Percentiles rank a stretch among this genome's conserved stretches.
phyloP scores from a whole-genome alignment of 345 rosid species.

The Ailanthus altissimus region DNA sequence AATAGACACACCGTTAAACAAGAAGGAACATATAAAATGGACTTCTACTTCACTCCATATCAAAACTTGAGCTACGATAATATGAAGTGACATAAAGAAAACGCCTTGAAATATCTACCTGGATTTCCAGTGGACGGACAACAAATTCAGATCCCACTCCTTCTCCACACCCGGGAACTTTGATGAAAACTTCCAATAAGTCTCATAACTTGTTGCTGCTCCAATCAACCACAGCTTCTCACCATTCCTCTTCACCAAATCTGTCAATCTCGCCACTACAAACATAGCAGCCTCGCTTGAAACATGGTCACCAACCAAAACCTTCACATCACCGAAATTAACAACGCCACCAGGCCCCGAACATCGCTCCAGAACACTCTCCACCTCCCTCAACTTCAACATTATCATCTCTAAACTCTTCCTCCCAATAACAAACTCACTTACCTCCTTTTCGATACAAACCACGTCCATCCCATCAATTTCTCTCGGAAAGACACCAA shows the following conservation, averaged over 20 bases:
- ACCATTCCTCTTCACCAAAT: background rate
- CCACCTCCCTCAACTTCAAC: conserved; percentile 7
- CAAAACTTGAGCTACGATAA: background rate
- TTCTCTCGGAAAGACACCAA: conserved; percentile 6
- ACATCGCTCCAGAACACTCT: background rate
- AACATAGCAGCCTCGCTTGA: conserved; percentile 3
- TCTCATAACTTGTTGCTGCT: background rate
- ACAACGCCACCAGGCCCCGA: conserved; percentile 6
- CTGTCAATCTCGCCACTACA: background rate
- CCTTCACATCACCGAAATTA: conserved; percentile 24
- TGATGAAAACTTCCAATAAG: conserved; percentile 38
- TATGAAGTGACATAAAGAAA: background rate
- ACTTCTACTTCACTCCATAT: background rate
- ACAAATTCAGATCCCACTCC: conserved; percentile 66
- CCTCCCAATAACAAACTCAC: background rate
- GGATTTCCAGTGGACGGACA: conserved; percentile 61
- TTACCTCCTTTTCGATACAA: conserved; percentile 1
- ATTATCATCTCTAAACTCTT: conserved; percentile 1
- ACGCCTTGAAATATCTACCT: conserved; percentile 35
- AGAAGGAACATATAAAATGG: background rate
- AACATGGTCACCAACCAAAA: conserved; percentile 6
- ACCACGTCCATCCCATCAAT: conserved; percentile 1
- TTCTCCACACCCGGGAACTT: conserved; percentile 50
- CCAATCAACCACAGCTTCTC: conserved; percentile 21
- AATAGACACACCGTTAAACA: background rate